Evolutionary conservation across 1,284 basidiomycete species (phyloP).

Genomic region (Ganoderma sinense): DNA sequence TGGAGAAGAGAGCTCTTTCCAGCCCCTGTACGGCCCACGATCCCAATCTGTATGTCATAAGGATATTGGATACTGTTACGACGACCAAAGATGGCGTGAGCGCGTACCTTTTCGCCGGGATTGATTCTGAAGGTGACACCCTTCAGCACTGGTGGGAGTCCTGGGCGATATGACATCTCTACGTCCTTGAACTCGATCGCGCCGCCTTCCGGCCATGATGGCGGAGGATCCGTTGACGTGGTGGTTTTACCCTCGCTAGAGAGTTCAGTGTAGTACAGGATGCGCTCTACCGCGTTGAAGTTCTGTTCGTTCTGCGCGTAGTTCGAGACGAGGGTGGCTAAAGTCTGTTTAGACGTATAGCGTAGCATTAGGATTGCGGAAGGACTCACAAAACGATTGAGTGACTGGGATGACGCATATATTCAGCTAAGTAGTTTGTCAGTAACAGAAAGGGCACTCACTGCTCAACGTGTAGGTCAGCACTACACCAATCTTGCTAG

Average conservation of each 20-base stretch:
- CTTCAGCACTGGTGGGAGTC: constrained; percentile 78
- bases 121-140: constrained; percentile 68
- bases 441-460: constrained; percentile 42
- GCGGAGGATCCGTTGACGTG: constrained; percentile 58
- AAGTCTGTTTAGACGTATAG: background rate
- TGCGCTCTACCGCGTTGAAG: constrained; percentile 77
- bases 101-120: constrained; percentile 73
- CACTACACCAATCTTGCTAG: constrained; percentile 66
- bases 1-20: constrained; percentile 83
- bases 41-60: constrained; percentile 57
- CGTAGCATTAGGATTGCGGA: background rate
- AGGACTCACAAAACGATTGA: constrained; percentile 57
- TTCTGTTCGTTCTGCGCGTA: constrained; percentile 73
- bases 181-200: constrained; percentile 69
- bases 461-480: constrained; percentile 68
- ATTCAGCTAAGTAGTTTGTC: background rate
- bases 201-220: constrained; percentile 74
- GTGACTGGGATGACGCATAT: constrained; percentile 49
- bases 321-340: constrained; percentile 63
- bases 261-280: constrained; percentile 65
- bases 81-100: background rate
- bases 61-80: background rate
- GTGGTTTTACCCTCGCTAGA: constrained; percentile 53
- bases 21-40: constrained; percentile 80
- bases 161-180: constrained; percentile 71